Conservation (phyloP, 2,329 filamentous ascomycete species). For the Botrytis tulipae region DNA sequence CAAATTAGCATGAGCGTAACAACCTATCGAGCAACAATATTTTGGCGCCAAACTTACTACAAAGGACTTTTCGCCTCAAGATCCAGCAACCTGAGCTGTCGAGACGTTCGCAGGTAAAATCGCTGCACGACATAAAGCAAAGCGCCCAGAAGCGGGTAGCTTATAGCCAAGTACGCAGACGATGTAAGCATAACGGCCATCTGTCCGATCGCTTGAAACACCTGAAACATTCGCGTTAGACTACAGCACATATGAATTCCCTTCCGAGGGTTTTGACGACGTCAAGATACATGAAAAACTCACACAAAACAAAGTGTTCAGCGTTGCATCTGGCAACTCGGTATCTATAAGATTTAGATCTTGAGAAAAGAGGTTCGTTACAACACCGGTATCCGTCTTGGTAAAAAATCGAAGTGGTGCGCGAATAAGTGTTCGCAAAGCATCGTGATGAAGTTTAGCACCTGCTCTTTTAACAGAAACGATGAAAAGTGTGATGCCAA, state of each 20-base stretch:
- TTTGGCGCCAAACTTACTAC: constrained; percentile 33
- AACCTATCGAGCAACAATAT: background rate
- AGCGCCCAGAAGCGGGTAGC: constrained; percentile 19
- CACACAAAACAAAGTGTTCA: constrained; percentile 21
- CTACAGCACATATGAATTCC: background rate
- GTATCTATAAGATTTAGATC: constrained; percentile 34
- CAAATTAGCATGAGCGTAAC: background rate
- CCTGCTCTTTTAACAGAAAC: constrained; percentile 31
- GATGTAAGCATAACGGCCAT: constrained; percentile 18
- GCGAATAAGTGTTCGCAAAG: constrained; percentile 27
- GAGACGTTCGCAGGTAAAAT: constrained; percentile 47
- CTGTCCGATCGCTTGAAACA: constrained; percentile 11
- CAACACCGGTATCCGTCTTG: constrained; percentile 25
- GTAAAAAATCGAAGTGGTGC: constrained; percentile 28
- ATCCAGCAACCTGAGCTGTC: constrained; percentile 48
- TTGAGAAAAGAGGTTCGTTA: constrained; percentile 32
- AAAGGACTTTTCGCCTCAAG: constrained; percentile 46
- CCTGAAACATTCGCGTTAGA: background rate
- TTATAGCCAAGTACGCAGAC: constrained; percentile 19
- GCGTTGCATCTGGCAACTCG: constrained; percentile 28
- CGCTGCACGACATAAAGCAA: constrained; percentile 38
- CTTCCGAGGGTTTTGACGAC: background rate
- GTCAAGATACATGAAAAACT: background rate
- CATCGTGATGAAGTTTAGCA: constrained; percentile 31
- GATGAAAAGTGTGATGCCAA: constrained; percentile 27